A percentile compares a stretch with the other conserved stretches of the same genome.
These are phyloP conservation scores for Melanopsichium pennsylvanicum DNA, from an alignment of 1,284 basidiomycete species.

Conservation along the genomic window DNA sequence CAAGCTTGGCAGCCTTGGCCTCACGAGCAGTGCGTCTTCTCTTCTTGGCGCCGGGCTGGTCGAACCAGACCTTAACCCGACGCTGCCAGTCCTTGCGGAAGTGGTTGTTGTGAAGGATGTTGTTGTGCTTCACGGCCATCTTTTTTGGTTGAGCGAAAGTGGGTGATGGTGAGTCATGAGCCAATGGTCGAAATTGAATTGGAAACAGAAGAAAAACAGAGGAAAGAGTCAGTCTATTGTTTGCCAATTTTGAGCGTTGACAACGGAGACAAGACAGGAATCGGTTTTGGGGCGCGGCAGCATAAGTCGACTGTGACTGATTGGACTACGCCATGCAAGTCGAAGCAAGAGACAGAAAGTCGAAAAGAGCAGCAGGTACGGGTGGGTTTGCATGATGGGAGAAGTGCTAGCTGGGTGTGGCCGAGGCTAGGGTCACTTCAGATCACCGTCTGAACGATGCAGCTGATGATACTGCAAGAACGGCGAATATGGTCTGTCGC, in stretches of 20 bases:
- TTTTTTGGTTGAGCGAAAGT: slow-evolving; percentile 3
- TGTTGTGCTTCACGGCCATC: slow-evolving; percentile 66
- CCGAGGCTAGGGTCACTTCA: too few relatives aligned
- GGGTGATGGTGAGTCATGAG: neutral
- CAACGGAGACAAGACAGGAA: slow-evolving; percentile 1
- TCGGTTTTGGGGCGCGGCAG: neutral
- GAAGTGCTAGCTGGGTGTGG: too few relatives aligned
- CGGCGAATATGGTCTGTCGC: too few relatives aligned
- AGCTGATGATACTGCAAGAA: too few relatives aligned
- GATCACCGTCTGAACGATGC: too few relatives aligned
- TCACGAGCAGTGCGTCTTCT: slow-evolving; percentile 91
- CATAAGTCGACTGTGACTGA: neutral
- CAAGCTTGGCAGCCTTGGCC: slow-evolving; percentile 87
- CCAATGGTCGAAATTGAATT: slow-evolving; percentile 4
- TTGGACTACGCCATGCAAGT: too few relatives aligned
- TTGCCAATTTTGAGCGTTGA: neutral
- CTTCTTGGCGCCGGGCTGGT: slow-evolving; percentile 98
- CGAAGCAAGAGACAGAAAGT: neutral
- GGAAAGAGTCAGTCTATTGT: slow-evolving; percentile 21
- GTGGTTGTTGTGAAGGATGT: slow-evolving; percentile 74
- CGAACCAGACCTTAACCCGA: slow-evolving; percentile 95
- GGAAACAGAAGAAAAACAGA: neutral
- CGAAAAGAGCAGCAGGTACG: too few relatives aligned
- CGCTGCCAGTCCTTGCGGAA: slow-evolving; percentile 88
- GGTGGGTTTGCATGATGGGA: too few relatives aligned